Base-by-base conservation (phyloP, 2,329 filamentous ascomycete genomes). In the Scytalidium sp. region DNA sequence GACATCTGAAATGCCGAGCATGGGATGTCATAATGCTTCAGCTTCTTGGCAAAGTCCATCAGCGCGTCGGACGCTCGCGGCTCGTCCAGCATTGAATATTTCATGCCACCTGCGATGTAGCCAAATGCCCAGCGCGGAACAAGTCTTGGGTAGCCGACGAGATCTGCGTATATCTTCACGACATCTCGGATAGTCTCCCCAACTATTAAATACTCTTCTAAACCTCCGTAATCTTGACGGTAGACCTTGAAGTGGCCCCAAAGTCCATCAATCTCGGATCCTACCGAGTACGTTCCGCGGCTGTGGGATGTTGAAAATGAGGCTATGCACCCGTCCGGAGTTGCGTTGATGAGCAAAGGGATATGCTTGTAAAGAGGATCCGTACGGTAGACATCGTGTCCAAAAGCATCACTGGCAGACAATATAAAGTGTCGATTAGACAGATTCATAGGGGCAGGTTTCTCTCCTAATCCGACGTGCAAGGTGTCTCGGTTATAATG, bases 351-450 rank as follows among this genome's bases (percentile, higher is more conserved):
- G 22, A 90, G 71, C 0, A 90, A 74, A 0, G 87, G 87, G 36
- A 89, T 87, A 59, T 89, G 83, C 67, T 90, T 90, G 70, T 90
- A 90, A 47, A 89, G 71, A 0, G 86, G 86, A 63, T 90, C 85
- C 2, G 84, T 86, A 9, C 78, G 77, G 61, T 88, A 82, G 3
- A 83, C 79, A 57, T 90, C 85, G 60, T 90, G 89, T 2, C 86
- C 84, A 57, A 90, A 90, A 32, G 80, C 85, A 64, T 90, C 86
- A 0, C 83, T 88, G 2, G 83, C 84, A 0, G 84, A 82, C 13
- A 90, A 71, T 21, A 78, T 75, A 63, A 89, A 90, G 21, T 79
- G 74, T 1, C 86, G 76, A 25, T 83, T 84, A 0, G 78, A 83
- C 1, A 90, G 73, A 59, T 90, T 81, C 83, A 90, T 88, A 0